Evolutionary conservation across 2,329 filamentous ascomycete genomes (phyloP), one percentile per base, ranked within the genome.

Genomic region (Aspergillus uvarum): DNA sequence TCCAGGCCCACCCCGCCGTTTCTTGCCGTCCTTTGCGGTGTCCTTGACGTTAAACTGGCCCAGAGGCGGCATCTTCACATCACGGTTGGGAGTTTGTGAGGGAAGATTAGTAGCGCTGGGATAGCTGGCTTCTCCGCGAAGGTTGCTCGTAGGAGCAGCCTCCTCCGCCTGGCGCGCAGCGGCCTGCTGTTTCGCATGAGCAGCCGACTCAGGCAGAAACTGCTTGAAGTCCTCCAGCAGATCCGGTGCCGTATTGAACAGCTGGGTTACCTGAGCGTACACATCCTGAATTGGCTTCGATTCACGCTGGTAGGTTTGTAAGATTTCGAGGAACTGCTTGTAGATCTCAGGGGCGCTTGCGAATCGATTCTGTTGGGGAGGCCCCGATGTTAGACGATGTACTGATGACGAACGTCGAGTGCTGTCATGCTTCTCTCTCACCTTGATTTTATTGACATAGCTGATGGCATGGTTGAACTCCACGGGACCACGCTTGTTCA

Each of bases 391-490:
- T 14, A 54, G 21, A 47, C 50, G 21, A 24, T 11, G 26, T 29
- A 24, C 54, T 49, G 59, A 21, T 38, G 29, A 48, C 4, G 8
- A 49, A 31, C 14, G 31, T 10, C 47, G 19, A 50, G 26, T 22
- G 12, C 48, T 22, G 22, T 11, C 4, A 21, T 47, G 32, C 11
- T 29, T 32, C 19, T 50, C 24, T 61, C 84, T 75, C 79, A 95
- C 93, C 88, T 99, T 99, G 71, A 99, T 99, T 80, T 99, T 99
- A 74, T 99, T 99, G 57, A 99, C 95, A 71, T 99, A 99, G 75
- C 93, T 98, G 65, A 99, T 99, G 0, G 95, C 95, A 78, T 99
- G 95, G 74, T 99, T 99, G 77, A 99, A 99, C 73, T 99, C 95
- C 19, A 99, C 95, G 1, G 95, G 95, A 0, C 93, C 94, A 58